Conservation (phyloP, 768 basidiomycete species). For the Psilocybe subaeruginosa region DNA sequence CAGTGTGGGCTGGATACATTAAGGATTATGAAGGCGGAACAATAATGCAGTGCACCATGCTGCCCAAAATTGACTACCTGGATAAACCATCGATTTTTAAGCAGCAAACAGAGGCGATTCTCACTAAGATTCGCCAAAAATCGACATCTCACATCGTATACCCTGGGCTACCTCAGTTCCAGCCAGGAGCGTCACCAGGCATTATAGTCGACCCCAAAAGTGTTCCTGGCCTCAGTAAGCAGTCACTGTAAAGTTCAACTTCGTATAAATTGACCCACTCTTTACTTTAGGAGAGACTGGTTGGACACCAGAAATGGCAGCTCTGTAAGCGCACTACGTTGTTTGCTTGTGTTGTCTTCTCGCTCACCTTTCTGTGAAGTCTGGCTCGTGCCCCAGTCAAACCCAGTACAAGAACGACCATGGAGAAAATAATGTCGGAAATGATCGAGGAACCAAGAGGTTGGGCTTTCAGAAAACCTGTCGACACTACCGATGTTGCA, state of each 20-base stretch:
- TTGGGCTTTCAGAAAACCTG: constrained; percentile 89
- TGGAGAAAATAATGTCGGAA: constrained; percentile 57
- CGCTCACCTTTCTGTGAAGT: constrained; percentile 22
- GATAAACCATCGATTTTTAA: constrained; percentile 75
- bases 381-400: constrained; percentile 32
- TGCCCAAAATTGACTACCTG: constrained; percentile 91
- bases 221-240: constrained; percentile 86
- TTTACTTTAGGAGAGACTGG: constrained; percentile 74
- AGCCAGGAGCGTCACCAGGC: constrained; percentile 53
- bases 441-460: constrained; percentile 40
- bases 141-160: constrained; percentile 88
- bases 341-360: background rate
- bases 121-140: constrained; percentile 85
- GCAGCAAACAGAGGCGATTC: constrained; percentile 86
- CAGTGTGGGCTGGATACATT: constrained; percentile 98
- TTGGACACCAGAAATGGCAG: constrained; percentile 85
- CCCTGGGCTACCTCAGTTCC: constrained; percentile 77
- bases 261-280: background rate
- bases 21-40: constrained; percentile 99
- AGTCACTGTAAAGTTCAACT: background rate
- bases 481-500: constrained; percentile 74
- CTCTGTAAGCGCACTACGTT: constrained; percentile 50
- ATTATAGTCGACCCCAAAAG: constrained; percentile 69
- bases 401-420: constrained; percentile 71
- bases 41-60: constrained; percentile 97